Percentiles rank a stretch among this genome's conserved stretches.
These are phyloP conservation scores for Solanum megistacrolobum DNA, from an alignment of 257 asterid genomes.

Conservation along the genomic window DNA sequence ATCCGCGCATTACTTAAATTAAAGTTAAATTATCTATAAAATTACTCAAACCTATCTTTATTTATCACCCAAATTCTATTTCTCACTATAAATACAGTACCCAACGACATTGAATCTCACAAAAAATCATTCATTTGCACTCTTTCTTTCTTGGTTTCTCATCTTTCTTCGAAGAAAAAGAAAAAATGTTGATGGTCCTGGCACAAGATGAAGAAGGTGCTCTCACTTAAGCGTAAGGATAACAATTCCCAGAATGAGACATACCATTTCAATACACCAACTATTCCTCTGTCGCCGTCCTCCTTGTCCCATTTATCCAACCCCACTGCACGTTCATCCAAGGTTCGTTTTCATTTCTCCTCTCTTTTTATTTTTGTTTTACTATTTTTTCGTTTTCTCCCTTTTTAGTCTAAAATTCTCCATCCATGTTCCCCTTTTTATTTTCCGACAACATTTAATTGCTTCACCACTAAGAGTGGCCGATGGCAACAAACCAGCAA, in stretches of 20 bases:
- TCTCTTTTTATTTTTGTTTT: background rate
- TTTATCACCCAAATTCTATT: too few species aligned
- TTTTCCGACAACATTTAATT: too few species aligned
- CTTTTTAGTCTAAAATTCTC: background rate
- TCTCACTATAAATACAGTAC: too few species aligned
- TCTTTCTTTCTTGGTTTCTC: background rate
- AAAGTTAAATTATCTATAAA: too few species aligned
- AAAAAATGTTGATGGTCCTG: slow-evolving; percentile 8
- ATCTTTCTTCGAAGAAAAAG: background rate
- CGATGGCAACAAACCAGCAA: background rate
- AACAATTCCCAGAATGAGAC: background rate
- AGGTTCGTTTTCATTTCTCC: background rate
- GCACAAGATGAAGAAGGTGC: slow-evolving; percentile 11
- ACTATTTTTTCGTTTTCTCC: too few species aligned
- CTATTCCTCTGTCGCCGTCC: background rate
- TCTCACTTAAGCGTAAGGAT: background rate
- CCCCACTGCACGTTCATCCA: background rate
- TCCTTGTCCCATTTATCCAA: background rate
- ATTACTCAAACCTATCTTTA: too few species aligned
- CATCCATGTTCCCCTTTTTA: too few species aligned
- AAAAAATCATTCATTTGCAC: background rate
- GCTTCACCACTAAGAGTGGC: background rate
- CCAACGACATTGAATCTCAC: too few species aligned
- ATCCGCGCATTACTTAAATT: too few species aligned
- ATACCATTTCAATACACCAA: background rate